These are phyloP conservation scores for Clarireedia paspali DNA, from an alignment of 2,329 filamentous ascomycete species.

Conservation along the genomic window DNA sequence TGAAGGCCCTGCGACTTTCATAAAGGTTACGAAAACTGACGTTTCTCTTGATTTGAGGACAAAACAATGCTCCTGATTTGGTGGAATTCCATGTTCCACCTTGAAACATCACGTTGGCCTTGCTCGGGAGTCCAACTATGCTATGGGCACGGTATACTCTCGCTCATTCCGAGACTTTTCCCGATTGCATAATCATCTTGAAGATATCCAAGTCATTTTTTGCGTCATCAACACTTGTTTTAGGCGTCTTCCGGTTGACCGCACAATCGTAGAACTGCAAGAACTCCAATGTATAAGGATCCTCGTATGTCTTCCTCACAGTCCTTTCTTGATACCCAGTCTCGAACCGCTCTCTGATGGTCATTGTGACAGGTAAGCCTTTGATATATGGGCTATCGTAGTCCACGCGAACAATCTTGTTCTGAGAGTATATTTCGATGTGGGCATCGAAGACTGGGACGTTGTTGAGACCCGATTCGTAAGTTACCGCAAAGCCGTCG, in stretches of 20 bases:
- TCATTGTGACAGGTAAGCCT: conserved; percentile 37
- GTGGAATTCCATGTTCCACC: too few relatives aligned
- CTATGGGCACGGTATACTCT: background rate
- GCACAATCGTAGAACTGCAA: conserved; percentile 28
- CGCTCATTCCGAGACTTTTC: background rate
- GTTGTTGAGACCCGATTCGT: conserved; percentile 47
- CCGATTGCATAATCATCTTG: conserved; percentile 15
- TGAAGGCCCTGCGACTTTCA: too few relatives aligned
- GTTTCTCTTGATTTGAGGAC: too few relatives aligned
- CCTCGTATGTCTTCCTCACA: conserved; percentile 35
- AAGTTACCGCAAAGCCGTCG: conserved; percentile 42
- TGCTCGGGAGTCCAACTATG: too few relatives aligned
- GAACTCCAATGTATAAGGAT: conserved; percentile 34
- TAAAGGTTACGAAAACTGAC: too few relatives aligned
- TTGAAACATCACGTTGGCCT: too few relatives aligned
- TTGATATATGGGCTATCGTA: conserved; percentile 54
- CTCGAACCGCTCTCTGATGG: conserved; percentile 33
- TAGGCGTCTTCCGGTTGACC: conserved; percentile 22
- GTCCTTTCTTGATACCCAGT: conserved; percentile 11
- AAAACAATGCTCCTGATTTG: too few relatives aligned
- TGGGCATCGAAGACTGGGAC: conserved; percentile 47
- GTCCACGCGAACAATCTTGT: conserved; percentile 46
- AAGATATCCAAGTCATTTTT: conserved; percentile 16
- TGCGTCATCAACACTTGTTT: conserved; percentile 28
- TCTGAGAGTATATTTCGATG: conserved; percentile 43